Evolutionary conservation across 1,284 basidiomycete genomes (phyloP), one percentile per base, ranked within the genome.

Genomic region (Cutaneotrichosporon cutaneum): DNA sequence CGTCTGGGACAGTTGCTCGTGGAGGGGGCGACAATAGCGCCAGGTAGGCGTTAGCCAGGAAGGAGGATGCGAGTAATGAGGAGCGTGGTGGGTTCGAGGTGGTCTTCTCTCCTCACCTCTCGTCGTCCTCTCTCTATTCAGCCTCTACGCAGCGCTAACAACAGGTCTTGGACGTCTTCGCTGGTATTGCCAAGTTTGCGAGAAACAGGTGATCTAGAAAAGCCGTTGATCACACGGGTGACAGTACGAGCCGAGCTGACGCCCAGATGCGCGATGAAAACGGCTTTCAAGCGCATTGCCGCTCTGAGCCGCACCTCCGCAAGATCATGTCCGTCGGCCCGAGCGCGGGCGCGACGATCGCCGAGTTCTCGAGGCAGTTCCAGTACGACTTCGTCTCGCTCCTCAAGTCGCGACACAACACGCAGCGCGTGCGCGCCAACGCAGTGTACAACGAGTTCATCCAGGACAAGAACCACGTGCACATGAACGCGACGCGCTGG

Each of bases 401-500:
- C 22, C 85, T 99, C 6, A 61, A 67, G 24, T 67, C 69, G 71
- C 91, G 93, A 68, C 94, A 92, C 77, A 90, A 90, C 10, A 97
- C 94, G 1, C 94, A 95, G 76, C 90, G 94, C 54, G 92, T 96
- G 27, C 86, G 88, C 67, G 93, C 93, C 42, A 99, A 99, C 76
- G 88, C 87, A 56, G 95, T 99, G 18, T 99, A 99, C 75, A 94
- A 99, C 80, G 96, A 99, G 78, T 94, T 92, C 81, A 99, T 99
- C 70, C 86, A 91, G 63, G 95, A 98, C 81, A 94, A 95, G 79
- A 80, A 85, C 56, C 96, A 99, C 78, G 83, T 94, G 26, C 96
- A 99, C 82, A 99, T 99, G 96, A 99, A 99, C 80, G 83, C 94
- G 6, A 99, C 96, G 11, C 87, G 92, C 64, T 99, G 96, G 94